A percentile compares a stretch with the other conserved stretches of the same genome.
These are phyloP conservation scores for Nigrospora sphaerica DNA, from an alignment of 2,329 filamentous ascomycete genomes.

Conservation along the genomic window DNA sequence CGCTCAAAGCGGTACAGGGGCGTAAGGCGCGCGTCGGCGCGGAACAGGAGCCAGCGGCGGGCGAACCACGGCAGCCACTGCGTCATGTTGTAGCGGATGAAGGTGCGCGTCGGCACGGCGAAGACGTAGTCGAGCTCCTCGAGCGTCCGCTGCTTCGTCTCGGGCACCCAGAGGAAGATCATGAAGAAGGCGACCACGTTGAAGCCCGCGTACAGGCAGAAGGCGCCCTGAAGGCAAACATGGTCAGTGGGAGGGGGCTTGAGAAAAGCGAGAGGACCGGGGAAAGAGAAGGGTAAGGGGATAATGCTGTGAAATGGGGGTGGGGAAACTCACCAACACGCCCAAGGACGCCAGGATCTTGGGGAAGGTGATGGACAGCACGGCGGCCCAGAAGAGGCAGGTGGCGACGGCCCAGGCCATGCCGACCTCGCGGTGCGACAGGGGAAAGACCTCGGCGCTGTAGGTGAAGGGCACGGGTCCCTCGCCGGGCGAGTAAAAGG, in stretches of 20 bases:
- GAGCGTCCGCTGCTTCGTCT: slow-evolving; percentile 39
- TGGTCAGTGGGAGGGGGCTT: neutral
- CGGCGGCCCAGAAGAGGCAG: slow-evolving; percentile 49
- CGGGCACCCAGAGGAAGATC: slow-evolving; percentile 50
- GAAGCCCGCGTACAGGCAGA: slow-evolving; percentile 47
- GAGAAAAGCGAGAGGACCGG: slow-evolving; percentile 41
- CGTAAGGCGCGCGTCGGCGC: slow-evolving; percentile 36
- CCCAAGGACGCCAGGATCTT: slow-evolving; percentile 36
- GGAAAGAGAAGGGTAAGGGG: neutral
- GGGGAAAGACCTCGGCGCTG: slow-evolving; percentile 58
- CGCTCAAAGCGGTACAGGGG: slow-evolving; percentile 36
- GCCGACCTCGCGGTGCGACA: slow-evolving; percentile 59
- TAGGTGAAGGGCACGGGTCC: slow-evolving; percentile 59
- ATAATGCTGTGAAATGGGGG: neutral
- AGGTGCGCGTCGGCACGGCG: slow-evolving; percentile 50
- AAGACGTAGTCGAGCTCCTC: slow-evolving; percentile 57
- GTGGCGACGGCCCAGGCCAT: slow-evolving; percentile 61
- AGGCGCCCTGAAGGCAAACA: slow-evolving; percentile 28
- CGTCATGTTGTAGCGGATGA: slow-evolving; percentile 49
- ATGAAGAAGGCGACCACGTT: slow-evolving; percentile 47
- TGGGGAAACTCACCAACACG: slow-evolving; percentile 16
- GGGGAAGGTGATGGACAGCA: slow-evolving; percentile 53
- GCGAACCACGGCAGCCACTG: slow-evolving; percentile 55
- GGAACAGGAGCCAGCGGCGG: slow-evolving; percentile 47
- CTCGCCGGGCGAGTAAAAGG: slow-evolving; percentile 54